These are phyloP conservation scores for Oemleria cerasiformis DNA, from an alignment of 306 rosid genomes.

Conservation along the genomic window DNA sequence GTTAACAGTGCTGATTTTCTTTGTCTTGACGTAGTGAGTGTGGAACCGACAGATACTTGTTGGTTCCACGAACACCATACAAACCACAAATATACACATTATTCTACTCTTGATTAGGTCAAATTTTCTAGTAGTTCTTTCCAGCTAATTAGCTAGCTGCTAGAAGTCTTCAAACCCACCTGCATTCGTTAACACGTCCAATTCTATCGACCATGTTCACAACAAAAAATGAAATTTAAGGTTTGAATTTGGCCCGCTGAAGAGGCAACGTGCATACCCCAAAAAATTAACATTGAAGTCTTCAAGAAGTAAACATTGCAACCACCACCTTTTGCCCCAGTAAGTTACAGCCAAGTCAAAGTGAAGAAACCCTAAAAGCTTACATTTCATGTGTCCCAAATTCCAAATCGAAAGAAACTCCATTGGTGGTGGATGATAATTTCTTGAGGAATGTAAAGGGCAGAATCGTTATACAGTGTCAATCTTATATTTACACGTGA, in stretches of 20 bases:
- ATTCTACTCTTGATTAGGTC: background rate
- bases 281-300: background rate
- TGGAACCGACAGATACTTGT: background rate
- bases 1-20: too few relatives aligned
- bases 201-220: background rate
- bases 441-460: background rate
- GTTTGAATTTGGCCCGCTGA: slow-evolving; percentile 8
- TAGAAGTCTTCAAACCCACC: background rate
- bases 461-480: too few relatives aligned
- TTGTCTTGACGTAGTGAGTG: background rate
- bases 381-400: background rate
- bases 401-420: too few relatives aligned
- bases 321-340: background rate
- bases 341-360: background rate
- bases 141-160: background rate
- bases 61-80: background rate
- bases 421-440: slow-evolving; percentile 4
- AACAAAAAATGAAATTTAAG: background rate
- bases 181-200: slow-evolving; percentile 5
- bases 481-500: too few relatives aligned
- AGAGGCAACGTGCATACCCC: background rate
- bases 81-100: background rate
- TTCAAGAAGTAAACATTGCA: background rate
- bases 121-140: background rate
- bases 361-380: background rate